A percentile compares a stretch with the other conserved stretches of the same genome.
These are phyloP conservation scores for Elsinoe arachidis DNA, from an alignment of 2,329 filamentous ascomycete species.

Conservation along the genomic window DNA sequence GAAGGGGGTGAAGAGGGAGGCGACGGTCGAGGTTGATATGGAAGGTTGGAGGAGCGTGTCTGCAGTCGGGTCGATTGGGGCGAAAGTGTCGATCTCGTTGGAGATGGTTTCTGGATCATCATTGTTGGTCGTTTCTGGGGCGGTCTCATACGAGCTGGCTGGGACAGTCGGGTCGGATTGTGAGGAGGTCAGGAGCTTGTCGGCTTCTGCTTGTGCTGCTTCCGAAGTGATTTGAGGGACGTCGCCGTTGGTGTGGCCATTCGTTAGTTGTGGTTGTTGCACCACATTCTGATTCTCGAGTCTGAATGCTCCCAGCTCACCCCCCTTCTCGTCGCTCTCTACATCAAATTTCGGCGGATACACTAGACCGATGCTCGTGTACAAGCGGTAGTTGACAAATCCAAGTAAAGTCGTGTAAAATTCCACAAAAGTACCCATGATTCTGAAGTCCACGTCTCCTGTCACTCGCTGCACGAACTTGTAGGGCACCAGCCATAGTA, in stretches of 20 bases:
- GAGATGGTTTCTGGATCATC: constrained; percentile 21
- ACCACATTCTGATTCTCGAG: constrained; percentile 64
- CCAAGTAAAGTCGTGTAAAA: constrained; percentile 96
- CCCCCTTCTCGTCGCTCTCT: constrained; percentile 77
- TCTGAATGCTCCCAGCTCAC: constrained; percentile 83
- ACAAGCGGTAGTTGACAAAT: constrained; percentile 93
- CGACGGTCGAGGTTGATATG: constrained; percentile 52
- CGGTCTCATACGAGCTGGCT: constrained; percentile 18
- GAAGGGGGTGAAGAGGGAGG: constrained; percentile 74
- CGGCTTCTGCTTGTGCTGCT: constrained; percentile 41
- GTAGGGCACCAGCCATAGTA: constrained; percentile 95
- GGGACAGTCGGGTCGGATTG: constrained; percentile 11
- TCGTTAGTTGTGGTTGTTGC: constrained; percentile 22
- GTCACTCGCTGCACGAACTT: constrained; percentile 94
- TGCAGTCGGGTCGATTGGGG: constrained; percentile 71
- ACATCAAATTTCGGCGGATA: constrained; percentile 93
- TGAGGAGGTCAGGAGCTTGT: constrained; percentile 31
- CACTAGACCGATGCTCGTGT: constrained; percentile 81
- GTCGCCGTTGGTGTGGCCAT: constrained; percentile 16
- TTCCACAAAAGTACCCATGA: constrained; percentile 98
- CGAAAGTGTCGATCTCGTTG: constrained; percentile 77
- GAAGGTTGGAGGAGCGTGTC: constrained; percentile 78
- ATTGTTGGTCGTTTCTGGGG: constrained; percentile 31
- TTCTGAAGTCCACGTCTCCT: constrained; percentile 92
- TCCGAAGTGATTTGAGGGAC: constrained; percentile 23